Conservation (phyloP, 1,139 yeast species). For the Meyerozyma guilliermondii region DNA sequence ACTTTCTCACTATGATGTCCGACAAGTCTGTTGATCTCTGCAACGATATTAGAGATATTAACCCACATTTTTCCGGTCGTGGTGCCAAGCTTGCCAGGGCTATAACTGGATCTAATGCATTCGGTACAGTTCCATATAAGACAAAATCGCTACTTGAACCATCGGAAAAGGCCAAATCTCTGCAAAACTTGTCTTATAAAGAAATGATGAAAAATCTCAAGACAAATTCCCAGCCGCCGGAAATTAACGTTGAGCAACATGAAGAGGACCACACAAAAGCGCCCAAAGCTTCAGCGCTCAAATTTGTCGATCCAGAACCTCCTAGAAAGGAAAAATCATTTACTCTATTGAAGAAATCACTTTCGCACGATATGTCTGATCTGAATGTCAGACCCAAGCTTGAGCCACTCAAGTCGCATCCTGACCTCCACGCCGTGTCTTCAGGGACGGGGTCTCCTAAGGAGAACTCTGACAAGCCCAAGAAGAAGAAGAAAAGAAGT, state of each 20-base stretch:
- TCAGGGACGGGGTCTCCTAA: conserved; percentile 3
- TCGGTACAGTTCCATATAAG: conserved; percentile 37
- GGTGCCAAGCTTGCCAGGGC: conserved; percentile 44
- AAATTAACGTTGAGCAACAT: conserved; percentile 6
- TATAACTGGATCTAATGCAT: conserved; percentile 41
- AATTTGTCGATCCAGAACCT: conserved; percentile 25
- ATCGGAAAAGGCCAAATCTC: conserved; percentile 14
- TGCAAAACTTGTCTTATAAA: conserved; percentile 27
- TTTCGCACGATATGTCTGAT: conserved; percentile 5
- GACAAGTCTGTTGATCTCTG: conserved; percentile 37
- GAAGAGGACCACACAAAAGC: conserved; percentile 1
- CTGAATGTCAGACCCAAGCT: conserved; percentile 11
- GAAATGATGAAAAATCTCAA: conserved; percentile 30
- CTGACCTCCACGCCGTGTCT: conserved; percentile 22
- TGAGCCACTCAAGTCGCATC: conserved; percentile 39
- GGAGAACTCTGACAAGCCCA: conserved; percentile 12
- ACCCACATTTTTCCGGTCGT: conserved; percentile 38
- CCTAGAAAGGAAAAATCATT: conserved; percentile 6
- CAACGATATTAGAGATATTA: conserved; percentile 29
- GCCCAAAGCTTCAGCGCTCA: conserved; percentile 9
- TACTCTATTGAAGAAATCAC: conserved; percentile 12
- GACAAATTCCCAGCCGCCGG: conserved; percentile 9
- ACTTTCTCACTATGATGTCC: conserved; percentile 28
- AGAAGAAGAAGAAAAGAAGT: conserved; percentile 22
- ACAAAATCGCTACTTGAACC: conserved; percentile 40